A percentile compares a stretch with the other conserved stretches of the same genome.
Evolutionary conservation across 2,329 filamentous ascomycete genomes (phyloP).

Genomic region (Clonostachys rosea): DNA sequence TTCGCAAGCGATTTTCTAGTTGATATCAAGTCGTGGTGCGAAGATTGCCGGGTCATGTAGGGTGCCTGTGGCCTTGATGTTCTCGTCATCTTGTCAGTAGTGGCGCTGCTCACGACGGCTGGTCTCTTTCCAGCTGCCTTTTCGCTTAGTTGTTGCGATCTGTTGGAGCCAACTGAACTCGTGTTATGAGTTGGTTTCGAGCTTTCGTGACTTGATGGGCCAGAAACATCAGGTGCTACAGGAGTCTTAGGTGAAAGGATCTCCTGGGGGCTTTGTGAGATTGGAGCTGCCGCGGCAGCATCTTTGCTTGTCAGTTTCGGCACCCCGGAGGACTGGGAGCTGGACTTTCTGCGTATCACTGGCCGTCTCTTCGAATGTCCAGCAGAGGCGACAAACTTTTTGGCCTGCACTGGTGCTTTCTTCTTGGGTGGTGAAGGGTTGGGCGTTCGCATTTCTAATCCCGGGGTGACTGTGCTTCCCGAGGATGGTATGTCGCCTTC

Average conservation of each 20-base stretch:
- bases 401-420: constrained; percentile 16
- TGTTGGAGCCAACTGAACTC: no score
- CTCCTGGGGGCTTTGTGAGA: no score
- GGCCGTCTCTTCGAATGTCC: constrained; percentile 38
- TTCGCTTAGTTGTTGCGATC: constrained; percentile 20
- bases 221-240: no score
- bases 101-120: constrained; percentile 10
- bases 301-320: no score
- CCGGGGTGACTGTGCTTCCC: constrained; percentile 27
- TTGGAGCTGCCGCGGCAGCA: no score
- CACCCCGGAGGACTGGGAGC: constrained; percentile 34
- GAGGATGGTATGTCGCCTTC: constrained; percentile 30
- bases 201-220: no score
- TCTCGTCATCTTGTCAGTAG: constrained; percentile 6
- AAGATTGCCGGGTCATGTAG: no score
- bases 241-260: no score
- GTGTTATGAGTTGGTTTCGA: no score
- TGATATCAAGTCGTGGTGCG: no score
- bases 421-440: constrained; percentile 18
- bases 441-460: constrained; percentile 18
- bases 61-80: no score
- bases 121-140: constrained; percentile 47
- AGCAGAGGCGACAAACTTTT: constrained; percentile 38
- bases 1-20: no score
- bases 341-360: constrained; percentile 36